Percentiles rank a stretch among this genome's conserved stretches.
Conservation (phyloP, 2,329 filamentous ascomycete genomes). For the Ilyonectria mors-panacis region DNA sequence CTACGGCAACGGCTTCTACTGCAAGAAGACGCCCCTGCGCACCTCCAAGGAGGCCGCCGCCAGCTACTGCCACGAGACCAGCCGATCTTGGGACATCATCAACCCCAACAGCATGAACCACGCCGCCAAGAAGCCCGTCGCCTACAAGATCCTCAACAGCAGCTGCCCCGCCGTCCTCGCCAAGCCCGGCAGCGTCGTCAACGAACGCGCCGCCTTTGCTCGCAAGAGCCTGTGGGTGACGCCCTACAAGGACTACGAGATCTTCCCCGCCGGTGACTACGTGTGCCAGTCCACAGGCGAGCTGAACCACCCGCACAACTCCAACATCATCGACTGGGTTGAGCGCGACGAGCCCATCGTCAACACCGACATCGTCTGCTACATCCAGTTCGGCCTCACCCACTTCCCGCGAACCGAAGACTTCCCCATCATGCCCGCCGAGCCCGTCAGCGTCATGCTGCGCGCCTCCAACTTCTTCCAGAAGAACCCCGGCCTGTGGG, state of each 20-base stretch:
- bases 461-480: constrained; percentile 87
- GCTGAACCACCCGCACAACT: constrained; percentile 67
- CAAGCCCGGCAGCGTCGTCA: constrained; percentile 86
- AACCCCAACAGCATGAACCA: constrained; percentile 88
- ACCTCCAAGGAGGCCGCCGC: constrained; percentile 78
- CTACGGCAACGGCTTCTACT: constrained; percentile 92
- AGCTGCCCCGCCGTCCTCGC: constrained; percentile 85
- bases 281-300: constrained; percentile 90
- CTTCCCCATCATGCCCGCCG: constrained; percentile 91
- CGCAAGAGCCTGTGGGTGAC: constrained; percentile 57
- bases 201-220: constrained; percentile 91
- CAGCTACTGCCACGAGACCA: constrained; percentile 85
- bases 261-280: constrained; percentile 89
- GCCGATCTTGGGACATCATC: constrained; percentile 90
- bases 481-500: constrained; percentile 84
- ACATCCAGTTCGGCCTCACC: constrained; percentile 93
- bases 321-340: constrained; percentile 84
- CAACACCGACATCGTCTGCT: constrained; percentile 89
- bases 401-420: constrained; percentile 94
- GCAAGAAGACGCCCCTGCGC: constrained; percentile 83
- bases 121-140: constrained; percentile 86
- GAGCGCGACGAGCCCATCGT: constrained; percentile 79
- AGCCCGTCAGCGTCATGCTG: constrained; percentile 86
- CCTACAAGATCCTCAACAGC: constrained; percentile 91
- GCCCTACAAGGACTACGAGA: constrained; percentile 82